phyloP scores from a whole-genome alignment of 2,329 filamentous ascomycete genomes.

The Colletotrichum sp. region DNA sequence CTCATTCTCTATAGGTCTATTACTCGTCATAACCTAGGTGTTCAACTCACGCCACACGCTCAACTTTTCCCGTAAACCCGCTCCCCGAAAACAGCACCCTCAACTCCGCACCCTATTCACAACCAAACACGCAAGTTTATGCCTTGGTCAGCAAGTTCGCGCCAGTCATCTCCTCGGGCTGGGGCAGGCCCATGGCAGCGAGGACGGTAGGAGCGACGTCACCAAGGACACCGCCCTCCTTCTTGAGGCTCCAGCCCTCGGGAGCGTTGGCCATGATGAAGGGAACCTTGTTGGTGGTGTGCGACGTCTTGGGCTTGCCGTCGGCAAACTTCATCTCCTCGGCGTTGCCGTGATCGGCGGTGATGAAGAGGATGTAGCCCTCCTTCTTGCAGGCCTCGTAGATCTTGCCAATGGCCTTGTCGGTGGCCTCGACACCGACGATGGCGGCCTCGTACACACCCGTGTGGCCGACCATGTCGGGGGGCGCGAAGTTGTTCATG shows the following conservation, averaged over 20 bases:
- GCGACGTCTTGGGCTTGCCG: conserved; percentile 95
- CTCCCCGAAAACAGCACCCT: conserved; percentile 7
- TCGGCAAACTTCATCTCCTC: conserved; percentile 99
- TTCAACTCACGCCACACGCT: conserved; percentile 10
- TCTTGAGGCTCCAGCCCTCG: conserved; percentile 83
- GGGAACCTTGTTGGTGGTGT: conserved; percentile 97
- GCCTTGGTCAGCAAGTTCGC: conserved; percentile 79
- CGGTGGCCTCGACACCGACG: conserved; percentile 82
- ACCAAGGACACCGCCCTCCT: conserved; percentile 81
- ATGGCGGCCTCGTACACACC: conserved; percentile 96
- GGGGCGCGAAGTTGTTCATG: conserved; percentile 99
- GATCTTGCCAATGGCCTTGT: conserved; percentile 91
- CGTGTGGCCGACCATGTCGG: conserved; percentile 99
- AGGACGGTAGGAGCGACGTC: conserved; percentile 97
- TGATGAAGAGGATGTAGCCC: conserved; percentile 93
- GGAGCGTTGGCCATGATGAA: conserved; percentile 98
- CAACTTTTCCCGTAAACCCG: conserved; percentile 17
- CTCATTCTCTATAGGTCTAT: conserved; percentile 21
- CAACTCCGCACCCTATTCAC: neutral
- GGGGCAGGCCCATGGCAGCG: conserved; percentile 85
- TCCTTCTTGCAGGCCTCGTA: conserved; percentile 94
- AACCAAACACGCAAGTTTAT: neutral
- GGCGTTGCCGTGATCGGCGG: conserved; percentile 95
- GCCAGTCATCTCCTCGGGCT: conserved; percentile 93
- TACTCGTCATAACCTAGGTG: conserved; percentile 8